Evolutionary conservation across 768 basidiomycete species (phyloP), one percentile per base, ranked within the genome.

Genomic region (Xerocomellus chrysenteron): DNA sequence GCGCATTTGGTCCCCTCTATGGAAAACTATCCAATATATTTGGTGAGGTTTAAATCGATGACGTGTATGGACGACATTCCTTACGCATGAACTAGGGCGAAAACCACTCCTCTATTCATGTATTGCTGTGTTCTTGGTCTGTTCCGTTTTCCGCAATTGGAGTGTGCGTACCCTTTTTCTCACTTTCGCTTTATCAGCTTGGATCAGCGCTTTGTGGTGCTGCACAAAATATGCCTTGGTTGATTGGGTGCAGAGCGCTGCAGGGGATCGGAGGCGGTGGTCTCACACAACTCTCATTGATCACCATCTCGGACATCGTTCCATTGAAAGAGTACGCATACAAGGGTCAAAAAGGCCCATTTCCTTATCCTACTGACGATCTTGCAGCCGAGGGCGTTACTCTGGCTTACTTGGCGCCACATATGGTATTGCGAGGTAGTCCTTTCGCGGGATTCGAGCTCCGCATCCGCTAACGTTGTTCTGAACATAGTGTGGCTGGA

Each of bases 211-310:
- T 93, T 42, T 92, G 89, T 63, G 92, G 90, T 12, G 85, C 87
- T 8, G 90, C 92, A 0, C 87, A 93, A 68, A 83, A 55, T 55
- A 87, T 92, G 82, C 79, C 76, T 10, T 90, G 88, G 91, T 74
- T 94, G 11, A 83, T 91, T 36, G 76, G 86, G 0, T 82, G 81
- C 47, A 82, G 92, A 59, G 91, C 89, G 2, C 76, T 94, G 1
- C 92, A 93, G 69, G 90, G 92, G 11, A 82, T 92, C 32, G 92
- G 91, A 16, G 90, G 88, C 17, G 89, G 89, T 7, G 90, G 88
- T 4, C 82, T 90, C 51, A 75, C 88, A 10, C 88, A 89, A 64
- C 74, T 92, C 60, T 84, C 87, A 2, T 82, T 86, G 52, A 92
- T 92, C 65, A 87, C 82, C 1, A 85, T 92, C 43, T 84, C 87